Percentiles rank a stretch among this genome's conserved stretches.
phyloP scores from a whole-genome alignment of 1,139 yeast species.

The Sugiyamaella grinbergsii region DNA sequence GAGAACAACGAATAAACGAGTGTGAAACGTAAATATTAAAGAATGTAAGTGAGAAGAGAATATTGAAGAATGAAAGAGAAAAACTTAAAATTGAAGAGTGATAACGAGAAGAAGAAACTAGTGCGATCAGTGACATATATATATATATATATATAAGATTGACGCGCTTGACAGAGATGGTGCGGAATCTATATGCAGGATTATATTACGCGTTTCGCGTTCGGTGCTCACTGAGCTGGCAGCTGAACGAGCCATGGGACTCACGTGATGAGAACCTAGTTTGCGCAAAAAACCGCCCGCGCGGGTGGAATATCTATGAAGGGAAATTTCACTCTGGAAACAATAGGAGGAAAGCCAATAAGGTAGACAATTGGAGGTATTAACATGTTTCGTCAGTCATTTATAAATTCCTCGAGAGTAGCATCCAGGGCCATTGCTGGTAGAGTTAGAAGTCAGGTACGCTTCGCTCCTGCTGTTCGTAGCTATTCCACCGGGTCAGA shows the following conservation, averaged over 20 bases:
- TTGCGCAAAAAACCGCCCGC: no score
- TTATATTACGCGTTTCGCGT: slow-evolving; percentile 1
- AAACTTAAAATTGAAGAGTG: no score
- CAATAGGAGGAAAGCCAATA: not conserved
- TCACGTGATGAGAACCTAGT: not conserved
- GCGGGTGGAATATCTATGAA: not conserved
- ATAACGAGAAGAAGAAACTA: not conserved
- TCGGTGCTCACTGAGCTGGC: no score
- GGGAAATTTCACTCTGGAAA: slow-evolving; percentile 4
- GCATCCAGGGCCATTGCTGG: slow-evolving; percentile 3
- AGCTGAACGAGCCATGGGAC: no score
- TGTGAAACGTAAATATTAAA: no score
- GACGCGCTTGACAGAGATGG: not conserved
- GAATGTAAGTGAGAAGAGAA: no score
- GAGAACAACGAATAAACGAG: not conserved
- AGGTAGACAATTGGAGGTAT: not conserved
- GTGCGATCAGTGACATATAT: not conserved
- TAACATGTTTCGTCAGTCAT: slow-evolving; percentile 11
- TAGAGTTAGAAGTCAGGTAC: not conserved
- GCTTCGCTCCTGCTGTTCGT: not conserved
- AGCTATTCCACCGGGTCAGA: slow-evolving; percentile 8
- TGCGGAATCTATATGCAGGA: not conserved
- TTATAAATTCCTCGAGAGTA: not conserved
- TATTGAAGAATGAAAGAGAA: no score
- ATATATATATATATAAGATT: not conserved